These are phyloP conservation scores for Phytopythium kandeliae DNA, from an alignment of 352 stramenopile species.

Conservation along the genomic window DNA sequence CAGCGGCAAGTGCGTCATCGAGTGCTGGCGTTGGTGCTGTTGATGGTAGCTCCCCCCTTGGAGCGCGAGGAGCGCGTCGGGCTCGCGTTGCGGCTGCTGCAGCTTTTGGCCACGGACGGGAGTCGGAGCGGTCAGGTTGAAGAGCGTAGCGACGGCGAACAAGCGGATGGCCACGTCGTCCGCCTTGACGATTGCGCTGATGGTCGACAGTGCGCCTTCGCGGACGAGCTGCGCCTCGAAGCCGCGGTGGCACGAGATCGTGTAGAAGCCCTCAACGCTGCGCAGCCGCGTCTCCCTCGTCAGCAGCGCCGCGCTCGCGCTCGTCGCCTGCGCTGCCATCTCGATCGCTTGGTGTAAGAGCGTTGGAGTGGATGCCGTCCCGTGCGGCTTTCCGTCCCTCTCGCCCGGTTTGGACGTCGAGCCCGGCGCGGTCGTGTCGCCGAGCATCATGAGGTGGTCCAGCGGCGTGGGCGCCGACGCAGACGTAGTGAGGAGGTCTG, in stretches of 20 bases:
- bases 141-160: constrained; percentile 62
- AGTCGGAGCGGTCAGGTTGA: constrained; percentile 49
- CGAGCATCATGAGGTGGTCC: constrained; percentile 35
- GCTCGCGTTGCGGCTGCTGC: neutral
- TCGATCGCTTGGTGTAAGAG: constrained; percentile 23
- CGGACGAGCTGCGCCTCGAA: constrained; percentile 70
- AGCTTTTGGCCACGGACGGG: neutral
- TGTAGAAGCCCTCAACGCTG: constrained; percentile 71
- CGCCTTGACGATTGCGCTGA: constrained; percentile 56
- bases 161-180: constrained; percentile 63
- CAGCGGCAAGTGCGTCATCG: constrained; percentile 12
- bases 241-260: constrained; percentile 67
- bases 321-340: constrained; percentile 7
- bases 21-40: neutral
- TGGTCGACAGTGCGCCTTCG: constrained; percentile 55
- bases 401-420: constrained; percentile 9
- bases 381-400: constrained; percentile 13
- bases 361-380: constrained; percentile 9
- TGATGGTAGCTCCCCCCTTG: neutral
- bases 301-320: constrained; percentile 15
- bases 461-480: constrained; percentile 40
- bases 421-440: neutral
- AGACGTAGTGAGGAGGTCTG: constrained; percentile 41
- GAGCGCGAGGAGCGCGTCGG: neutral
- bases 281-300: constrained; percentile 74